These are phyloP conservation scores for Lyophyllum decastes DNA, from an alignment of 768 basidiomycete species.

Conservation along the genomic window DNA sequence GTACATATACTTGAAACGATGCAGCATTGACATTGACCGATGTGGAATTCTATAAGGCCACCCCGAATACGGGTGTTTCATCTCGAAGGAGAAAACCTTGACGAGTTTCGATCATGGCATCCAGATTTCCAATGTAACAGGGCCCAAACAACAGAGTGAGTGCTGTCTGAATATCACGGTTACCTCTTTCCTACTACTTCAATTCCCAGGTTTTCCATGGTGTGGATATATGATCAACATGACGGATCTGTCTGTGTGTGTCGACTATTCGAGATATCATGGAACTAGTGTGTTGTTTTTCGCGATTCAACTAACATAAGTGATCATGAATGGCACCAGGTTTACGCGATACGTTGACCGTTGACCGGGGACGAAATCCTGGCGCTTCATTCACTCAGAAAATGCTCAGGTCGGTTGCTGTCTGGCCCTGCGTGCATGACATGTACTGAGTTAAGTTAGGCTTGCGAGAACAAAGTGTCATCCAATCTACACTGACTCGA, in stretches of 20 bases:
- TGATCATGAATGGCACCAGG: constrained; percentile 25
- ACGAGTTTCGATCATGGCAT: constrained; percentile 77
- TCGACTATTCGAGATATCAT: constrained; percentile 74
- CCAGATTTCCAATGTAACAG: constrained; percentile 53
- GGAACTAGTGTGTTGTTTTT: constrained; percentile 48
- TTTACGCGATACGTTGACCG: constrained; percentile 67
- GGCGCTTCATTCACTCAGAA: constrained; percentile 68
- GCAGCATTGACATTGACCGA: not conserved
- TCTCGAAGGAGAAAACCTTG: constrained; percentile 86
- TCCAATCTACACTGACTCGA: constrained; percentile 76
- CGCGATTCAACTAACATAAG: not conserved
- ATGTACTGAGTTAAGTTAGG: constrained; percentile 33
- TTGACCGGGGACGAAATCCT: constrained; percentile 64
- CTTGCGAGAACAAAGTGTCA: constrained; percentile 75
- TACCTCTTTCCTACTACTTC: not conserved
- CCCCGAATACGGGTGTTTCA: constrained; percentile 92
- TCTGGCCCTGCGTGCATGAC: not conserved
- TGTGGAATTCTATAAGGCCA: constrained; percentile 54
- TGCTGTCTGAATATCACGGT: not conserved
- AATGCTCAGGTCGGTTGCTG: constrained; percentile 65
- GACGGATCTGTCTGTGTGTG: constrained; percentile 71
- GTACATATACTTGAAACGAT: constrained; percentile 30
- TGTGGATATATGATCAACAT: constrained; percentile 87
- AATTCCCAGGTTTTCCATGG: constrained; percentile 79
- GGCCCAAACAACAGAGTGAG: constrained; percentile 44